These are phyloP conservation scores for Linderniella brevidens DNA, from an alignment of 257 asterid genomes.

Conservation along the genomic window DNA sequence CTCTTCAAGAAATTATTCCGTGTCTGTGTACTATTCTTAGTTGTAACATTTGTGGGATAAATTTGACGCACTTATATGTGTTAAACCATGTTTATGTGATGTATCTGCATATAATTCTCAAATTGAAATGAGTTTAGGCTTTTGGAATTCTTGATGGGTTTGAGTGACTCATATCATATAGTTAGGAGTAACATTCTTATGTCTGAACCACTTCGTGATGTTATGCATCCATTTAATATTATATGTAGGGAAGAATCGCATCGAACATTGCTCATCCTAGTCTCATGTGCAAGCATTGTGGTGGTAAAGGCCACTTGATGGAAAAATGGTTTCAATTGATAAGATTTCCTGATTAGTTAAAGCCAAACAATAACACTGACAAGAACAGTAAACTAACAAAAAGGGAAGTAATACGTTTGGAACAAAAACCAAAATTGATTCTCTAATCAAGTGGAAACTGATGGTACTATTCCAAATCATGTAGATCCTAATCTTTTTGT, in stretches of 20 bases:
- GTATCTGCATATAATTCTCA: background rate
- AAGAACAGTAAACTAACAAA: background rate
- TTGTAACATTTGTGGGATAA: too few species aligned
- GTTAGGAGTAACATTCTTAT: conserved; percentile 1
- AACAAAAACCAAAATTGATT: too few species aligned
- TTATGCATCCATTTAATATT: background rate
- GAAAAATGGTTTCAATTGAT: background rate
- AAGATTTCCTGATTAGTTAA: background rate
- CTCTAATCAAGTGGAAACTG: too few species aligned
- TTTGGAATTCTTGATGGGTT: background rate
- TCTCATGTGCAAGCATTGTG: background rate
- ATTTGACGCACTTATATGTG: too few species aligned
- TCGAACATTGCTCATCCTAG: background rate
- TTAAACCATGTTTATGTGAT: too few species aligned
- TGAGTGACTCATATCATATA: background rate
- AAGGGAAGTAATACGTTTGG: background rate
- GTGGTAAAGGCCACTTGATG: background rate
- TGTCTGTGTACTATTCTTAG: background rate
- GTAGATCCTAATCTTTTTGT: too few species aligned
- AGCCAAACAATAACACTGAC: background rate
- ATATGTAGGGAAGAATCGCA: background rate
- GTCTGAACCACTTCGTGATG: background rate
- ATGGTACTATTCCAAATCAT: too few species aligned
- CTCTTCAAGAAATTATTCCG: background rate
- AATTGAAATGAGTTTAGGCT: background rate